Conservation (phyloP, 331 rosid species). For the Ulmus americana region DNA sequence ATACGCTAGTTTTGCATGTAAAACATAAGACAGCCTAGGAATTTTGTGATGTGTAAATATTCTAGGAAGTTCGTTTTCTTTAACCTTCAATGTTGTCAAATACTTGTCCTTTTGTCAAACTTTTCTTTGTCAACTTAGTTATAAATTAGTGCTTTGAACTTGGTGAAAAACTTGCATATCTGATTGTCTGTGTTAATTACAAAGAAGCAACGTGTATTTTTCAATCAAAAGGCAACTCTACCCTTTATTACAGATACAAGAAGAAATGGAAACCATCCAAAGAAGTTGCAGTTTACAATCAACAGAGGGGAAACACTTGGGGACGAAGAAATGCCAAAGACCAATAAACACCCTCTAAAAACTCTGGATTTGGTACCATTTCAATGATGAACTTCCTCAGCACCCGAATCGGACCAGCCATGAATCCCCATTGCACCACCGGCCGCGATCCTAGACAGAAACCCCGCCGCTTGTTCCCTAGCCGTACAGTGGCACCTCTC, state of each 20-base stretch:
- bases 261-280: constrained; percentile 1
- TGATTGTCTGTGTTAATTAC: constrained; percentile 2
- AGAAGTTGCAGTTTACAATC: constrained; percentile 19
- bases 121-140: too few species aligned
- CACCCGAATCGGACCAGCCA: constrained; percentile 57
- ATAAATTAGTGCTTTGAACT: neutral
- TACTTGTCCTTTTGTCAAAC: too few species aligned
- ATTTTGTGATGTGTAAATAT: constrained; percentile 14
- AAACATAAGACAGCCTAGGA: neutral
- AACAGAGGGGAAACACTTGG: constrained; percentile 77
- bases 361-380: constrained; percentile 55
- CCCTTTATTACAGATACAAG: constrained; percentile 15
- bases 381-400: constrained; percentile 64
- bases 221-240: neutral
- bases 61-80: constrained; percentile 1
- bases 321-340: constrained; percentile 72
- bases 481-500: constrained; percentile 53
- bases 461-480: constrained; percentile 68
- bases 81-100: neutral
- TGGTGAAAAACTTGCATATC: neutral
- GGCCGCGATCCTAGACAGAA: constrained; percentile 56
- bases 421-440: constrained; percentile 61
- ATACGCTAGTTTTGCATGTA: neutral
- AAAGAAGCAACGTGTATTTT: neutral
- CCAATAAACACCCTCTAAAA: constrained; percentile 60